Conservation (phyloP, 139 green algal species). For the Coelastrella sp. region DNA sequence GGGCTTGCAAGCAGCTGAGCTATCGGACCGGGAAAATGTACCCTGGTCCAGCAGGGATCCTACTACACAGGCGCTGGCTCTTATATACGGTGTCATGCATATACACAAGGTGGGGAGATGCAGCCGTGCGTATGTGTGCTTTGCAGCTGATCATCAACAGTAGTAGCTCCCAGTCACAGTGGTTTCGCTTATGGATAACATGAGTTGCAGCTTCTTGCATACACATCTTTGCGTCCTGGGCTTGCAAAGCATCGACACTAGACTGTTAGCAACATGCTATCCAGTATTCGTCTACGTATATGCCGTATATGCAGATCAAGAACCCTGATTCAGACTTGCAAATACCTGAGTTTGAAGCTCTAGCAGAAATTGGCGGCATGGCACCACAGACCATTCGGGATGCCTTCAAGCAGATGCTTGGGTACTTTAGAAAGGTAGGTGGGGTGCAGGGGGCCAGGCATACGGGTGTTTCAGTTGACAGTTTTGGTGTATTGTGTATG, state of each 20-base stretch:
- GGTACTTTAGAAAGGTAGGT: conserved; percentile 5
- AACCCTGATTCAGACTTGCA: background rate
- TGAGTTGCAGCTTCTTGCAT: too few species aligned
- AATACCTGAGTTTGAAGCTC: background rate
- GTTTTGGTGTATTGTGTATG: too few species aligned
- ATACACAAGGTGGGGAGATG: conserved; percentile 26
- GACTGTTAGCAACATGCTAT: too few species aligned
- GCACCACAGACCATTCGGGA: conserved; percentile 45
- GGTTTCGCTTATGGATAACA: too few species aligned
- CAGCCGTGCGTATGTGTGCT: too few species aligned
- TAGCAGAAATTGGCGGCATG: conserved; percentile 35
- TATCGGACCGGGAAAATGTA: conserved; percentile 1
- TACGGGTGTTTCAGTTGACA: too few species aligned
- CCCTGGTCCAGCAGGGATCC: conserved; percentile 44
- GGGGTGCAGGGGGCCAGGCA: background rate
- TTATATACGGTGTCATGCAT: conserved; percentile 26
- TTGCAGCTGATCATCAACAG: too few species aligned
- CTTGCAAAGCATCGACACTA: too few species aligned
- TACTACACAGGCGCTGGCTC: conserved; percentile 24
- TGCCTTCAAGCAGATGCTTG: conserved; percentile 41
- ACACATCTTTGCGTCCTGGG: too few species aligned
- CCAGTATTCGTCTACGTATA: too few species aligned
- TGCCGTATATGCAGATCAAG: conserved; percentile 5
- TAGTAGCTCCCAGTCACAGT: too few species aligned
- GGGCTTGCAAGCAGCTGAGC: background rate